A percentile compares a stretch with the other conserved stretches of the same genome.
These are phyloP conservation scores for Cryptococcus hybrid DNA, from an alignment of 1,284 basidiomycete species.

Conservation along the genomic window DNA sequence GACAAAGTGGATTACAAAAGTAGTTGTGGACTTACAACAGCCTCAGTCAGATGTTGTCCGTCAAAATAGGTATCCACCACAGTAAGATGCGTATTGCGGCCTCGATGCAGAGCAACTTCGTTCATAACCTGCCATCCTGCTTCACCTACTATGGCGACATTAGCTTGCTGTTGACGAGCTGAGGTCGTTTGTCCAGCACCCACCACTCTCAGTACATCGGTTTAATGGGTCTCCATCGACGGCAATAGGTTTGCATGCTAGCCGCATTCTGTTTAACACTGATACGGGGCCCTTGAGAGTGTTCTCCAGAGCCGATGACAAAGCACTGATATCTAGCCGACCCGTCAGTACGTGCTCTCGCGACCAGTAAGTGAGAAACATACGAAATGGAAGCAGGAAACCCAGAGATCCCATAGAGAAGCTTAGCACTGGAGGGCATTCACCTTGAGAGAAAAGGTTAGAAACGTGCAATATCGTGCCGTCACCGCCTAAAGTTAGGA, in stretches of 20 bases:
- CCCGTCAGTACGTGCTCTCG: neutral
- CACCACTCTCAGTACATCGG: constrained; percentile 26
- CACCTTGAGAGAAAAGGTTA: constrained; percentile 68
- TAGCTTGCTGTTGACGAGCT: neutral
- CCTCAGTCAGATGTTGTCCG: constrained; percentile 90
- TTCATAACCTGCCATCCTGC: constrained; percentile 96
- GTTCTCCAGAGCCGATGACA: constrained; percentile 71
- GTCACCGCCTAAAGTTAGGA: constrained; percentile 91
- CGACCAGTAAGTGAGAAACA: too few relatives aligned
- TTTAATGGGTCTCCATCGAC: constrained; percentile 59
- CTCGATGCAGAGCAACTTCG: constrained; percentile 89
- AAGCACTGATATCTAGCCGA: constrained; percentile 33
- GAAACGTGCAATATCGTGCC: constrained; percentile 95
- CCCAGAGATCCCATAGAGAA: constrained; percentile 96
- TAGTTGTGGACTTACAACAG: constrained; percentile 68
- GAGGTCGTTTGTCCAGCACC: neutral
- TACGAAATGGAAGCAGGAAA: constrained; percentile 90
- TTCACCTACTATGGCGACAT: constrained; percentile 22
- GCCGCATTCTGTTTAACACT: constrained; percentile 80
- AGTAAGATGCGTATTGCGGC: constrained; percentile 85
- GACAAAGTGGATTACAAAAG: too few relatives aligned
- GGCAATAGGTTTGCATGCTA: constrained; percentile 74
- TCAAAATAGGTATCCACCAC: constrained; percentile 96
- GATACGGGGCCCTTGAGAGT: constrained; percentile 56
- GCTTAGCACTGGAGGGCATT: constrained; percentile 90